Evolutionary conservation across 192 early-diverging fungal species (phyloP).

Genomic region (Backusella westeae): DNA sequence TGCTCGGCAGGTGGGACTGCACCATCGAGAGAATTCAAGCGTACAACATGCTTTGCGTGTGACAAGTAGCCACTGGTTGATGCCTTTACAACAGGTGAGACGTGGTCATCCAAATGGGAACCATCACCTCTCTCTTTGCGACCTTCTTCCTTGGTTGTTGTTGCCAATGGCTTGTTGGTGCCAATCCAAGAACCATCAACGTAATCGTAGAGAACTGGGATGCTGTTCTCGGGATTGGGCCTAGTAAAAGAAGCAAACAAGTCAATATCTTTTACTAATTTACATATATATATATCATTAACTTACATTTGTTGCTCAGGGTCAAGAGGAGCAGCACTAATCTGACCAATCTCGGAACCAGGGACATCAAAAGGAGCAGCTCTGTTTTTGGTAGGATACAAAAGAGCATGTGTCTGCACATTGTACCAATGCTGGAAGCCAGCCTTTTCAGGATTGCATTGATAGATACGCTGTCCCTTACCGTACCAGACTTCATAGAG

Average conservation of each 20-base stretch:
- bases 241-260: not conserved
- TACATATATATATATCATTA: not conserved
- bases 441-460: slow-evolving; percentile 27
- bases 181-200: slow-evolving; percentile 24
- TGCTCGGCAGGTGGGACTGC: not conserved
- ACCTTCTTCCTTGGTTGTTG: slow-evolving; percentile 21
- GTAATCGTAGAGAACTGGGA: slow-evolving; percentile 16
- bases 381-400: slow-evolving; percentile 16
- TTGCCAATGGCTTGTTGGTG: slow-evolving; percentile 10
- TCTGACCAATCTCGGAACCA: slow-evolving; percentile 18
- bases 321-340: slow-evolving; percentile 18
- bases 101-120: slow-evolving; percentile 22
- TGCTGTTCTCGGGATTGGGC: slow-evolving; percentile 10
- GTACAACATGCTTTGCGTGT: slow-evolving; percentile 19
- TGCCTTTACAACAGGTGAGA: not conserved
- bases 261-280: not conserved
- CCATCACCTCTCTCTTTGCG: slow-evolving; percentile 20
- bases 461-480: slow-evolving; percentile 23
- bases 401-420: slow-evolving; percentile 27
- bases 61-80: slow-evolving; percentile 26
- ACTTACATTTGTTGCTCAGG: slow-evolving; percentile 22
- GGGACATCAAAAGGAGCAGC: slow-evolving; percentile 21
- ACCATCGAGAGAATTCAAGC: slow-evolving; percentile 19
- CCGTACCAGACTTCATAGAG: slow-evolving; percentile 25
- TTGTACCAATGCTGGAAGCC: slow-evolving; percentile 27